Evolutionary conservation across 306 rosid genomes (phyloP), one percentile per base, ranked within the genome.

Genomic region (Gynostemma pentaphyllum): DNA sequence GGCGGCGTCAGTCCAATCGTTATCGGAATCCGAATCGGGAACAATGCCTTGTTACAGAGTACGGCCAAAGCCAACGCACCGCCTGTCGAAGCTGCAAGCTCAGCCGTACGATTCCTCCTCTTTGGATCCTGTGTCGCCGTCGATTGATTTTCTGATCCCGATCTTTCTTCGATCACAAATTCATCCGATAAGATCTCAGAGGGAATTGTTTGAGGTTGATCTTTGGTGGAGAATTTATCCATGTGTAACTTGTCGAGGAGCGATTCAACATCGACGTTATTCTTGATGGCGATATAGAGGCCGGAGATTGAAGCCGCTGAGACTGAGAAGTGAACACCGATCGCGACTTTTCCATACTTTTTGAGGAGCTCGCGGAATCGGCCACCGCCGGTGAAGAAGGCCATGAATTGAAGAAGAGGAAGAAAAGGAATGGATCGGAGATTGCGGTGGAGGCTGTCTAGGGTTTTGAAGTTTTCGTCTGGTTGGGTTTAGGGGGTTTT

Each of bases 1-100:
- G 96, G 96, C 22, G 99, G 99, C 1, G 99, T 92, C 10, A 92
- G 81, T 0, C 88, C 96, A n/a, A 92, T 2, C 11, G 99, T 92
- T 32, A 92, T 84, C 5, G 99, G 99, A 68, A 84, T 80, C 54
- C 99, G 68, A 26, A 92, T 73, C 5, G 99, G 99, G 3, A 92
- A 48, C 52, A 92, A 51, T 1, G 99, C 99, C 84, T 92, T 92
- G 80, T 92, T 92, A 59, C 94, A 88, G 12, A 92, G 95, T 14
- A 88, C 9, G 12, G 97, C 99, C 29, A 92, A 63, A 0, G 96
- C 80, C 45, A 92, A 75, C 4, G 95, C 95, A 0, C 99, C 94
- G 28, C 96, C 95, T 0, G 90, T 82, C 0, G 95, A 78, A n/a
- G 99, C 80, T 3, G 84, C 85, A 1, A 86, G 80, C 76, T 92